Evolutionary conservation across 768 basidiomycete species (phyloP).

Genomic region (Termitomyces sp.): DNA sequence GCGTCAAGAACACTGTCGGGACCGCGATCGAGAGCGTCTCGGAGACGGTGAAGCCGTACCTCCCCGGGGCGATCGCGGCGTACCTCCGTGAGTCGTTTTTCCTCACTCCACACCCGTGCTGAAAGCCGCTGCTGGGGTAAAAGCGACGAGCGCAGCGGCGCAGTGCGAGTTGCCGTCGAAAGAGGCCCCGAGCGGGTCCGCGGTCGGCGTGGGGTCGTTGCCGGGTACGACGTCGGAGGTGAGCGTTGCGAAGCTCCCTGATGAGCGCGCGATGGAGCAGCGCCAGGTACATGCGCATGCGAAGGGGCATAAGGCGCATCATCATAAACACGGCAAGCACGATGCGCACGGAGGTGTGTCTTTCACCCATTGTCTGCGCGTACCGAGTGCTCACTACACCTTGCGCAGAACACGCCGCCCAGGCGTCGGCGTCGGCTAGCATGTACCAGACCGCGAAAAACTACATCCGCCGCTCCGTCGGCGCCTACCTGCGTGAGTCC

Average conservation of each 20-base stretch:
- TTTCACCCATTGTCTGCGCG: too few relatives aligned
- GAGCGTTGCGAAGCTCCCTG: conserved; percentile 41
- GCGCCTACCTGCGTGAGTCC: conserved; percentile 6
- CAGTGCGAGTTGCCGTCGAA: conserved; percentile 1
- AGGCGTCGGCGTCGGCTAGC: not conserved
- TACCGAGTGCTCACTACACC: not conserved
- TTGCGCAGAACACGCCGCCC: not conserved
- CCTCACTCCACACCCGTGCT: too few relatives aligned
- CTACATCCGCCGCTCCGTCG: conserved; percentile 1
- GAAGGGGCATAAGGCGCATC: not conserved
- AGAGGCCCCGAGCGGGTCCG: conserved; percentile 13
- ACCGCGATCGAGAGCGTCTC: conserved; percentile 3
- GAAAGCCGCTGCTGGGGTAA: too few relatives aligned
- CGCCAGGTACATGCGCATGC: too few relatives aligned
- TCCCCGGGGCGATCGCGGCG: conserved; percentile 6
- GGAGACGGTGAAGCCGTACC: conserved; percentile 8
- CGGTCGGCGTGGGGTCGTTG: conserved; percentile 41
- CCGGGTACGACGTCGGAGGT: conserved; percentile 38
- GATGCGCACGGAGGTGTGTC: too few relatives aligned
- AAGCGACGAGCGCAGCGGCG: not conserved
- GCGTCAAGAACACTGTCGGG: too few relatives aligned
- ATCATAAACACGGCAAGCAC: not conserved
- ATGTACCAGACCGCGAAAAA: conserved; percentile 4
- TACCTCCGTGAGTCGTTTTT: not conserved
- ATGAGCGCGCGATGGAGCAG: conserved; percentile 27